Base-by-base conservation (phyloP, 805 yeast species). In the Yamadazyma scolyti region DNA sequence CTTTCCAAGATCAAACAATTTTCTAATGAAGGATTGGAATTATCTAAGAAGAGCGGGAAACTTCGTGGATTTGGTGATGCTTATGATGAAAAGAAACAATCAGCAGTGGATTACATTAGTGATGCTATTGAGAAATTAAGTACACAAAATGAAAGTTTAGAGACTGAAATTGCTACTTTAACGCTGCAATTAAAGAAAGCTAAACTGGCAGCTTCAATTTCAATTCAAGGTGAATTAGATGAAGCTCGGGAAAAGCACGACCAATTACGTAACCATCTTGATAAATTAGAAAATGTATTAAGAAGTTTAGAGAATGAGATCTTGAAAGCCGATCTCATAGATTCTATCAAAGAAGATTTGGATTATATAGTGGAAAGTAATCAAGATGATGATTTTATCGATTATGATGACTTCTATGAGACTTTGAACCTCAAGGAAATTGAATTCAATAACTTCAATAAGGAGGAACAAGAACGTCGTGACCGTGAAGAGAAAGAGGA, bases 1-100 rank as follows among this genome's bases (percentile, higher is more conserved):
- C 77, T 82, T 42, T 82, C 86, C 75, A 90, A 90, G 62, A 87
- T 94, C 22, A 90, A 90, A 58, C 96, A 95, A 31, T 90, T 85
- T 54, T 79, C 93, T 19, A 87, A 86, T 51, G 97, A 93, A 58
- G 97, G 97, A 1, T 68, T 90, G 41, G 86, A 83, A 30, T 76
- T 77, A 52, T 71, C 52, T 20, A 59, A 55, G 28, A 39, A 37
- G 23, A 17, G 32, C 4, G 32, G 44, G 4, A 37, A 45, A 31
- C 42, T 37, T 28, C 42, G 43, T 23, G 40, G 42, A 25, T 67
- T 79, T 29, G 52, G 51, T 25, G 93, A 85, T 52, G 93, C 95
- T 8, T 81, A 77, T 40, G 90, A 85, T 52, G 75, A 77, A 50
- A 88, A 84, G 57, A 84, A 82, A 51, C 73, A 71, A 31, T 94